Conservation (phyloP, 1,139 yeast species). For the Suhomyces ambrosiae region DNA sequence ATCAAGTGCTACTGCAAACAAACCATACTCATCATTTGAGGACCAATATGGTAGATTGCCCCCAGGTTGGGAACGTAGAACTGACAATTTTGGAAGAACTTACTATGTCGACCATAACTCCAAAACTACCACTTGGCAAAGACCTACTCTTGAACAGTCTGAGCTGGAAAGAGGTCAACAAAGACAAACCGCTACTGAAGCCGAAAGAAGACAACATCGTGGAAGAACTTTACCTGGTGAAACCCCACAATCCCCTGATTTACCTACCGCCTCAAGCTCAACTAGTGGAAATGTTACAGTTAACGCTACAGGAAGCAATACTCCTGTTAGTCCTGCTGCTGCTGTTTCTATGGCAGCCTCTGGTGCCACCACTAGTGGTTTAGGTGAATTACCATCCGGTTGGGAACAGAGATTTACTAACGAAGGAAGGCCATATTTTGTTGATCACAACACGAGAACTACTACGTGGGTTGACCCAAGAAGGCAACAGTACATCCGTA, state of each 20-base stretch:
- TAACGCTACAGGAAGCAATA: slow-evolving; percentile 46
- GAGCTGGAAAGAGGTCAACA: slow-evolving; percentile 67
- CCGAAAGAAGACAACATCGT: slow-evolving; percentile 88
- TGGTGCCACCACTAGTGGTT: slow-evolving; percentile 92
- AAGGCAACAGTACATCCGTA: slow-evolving; percentile 96
- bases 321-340: slow-evolving; percentile 63
- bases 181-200: slow-evolving; percentile 68
- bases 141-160: slow-evolving; percentile 78
- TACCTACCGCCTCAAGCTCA: slow-evolving; percentile 5
- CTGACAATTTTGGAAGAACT: slow-evolving; percentile 95
- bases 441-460: slow-evolving; percentile 96
- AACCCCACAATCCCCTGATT: slow-evolving; percentile 41
- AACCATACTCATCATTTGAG: slow-evolving; percentile 89
- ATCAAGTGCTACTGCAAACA: slow-evolving; percentile 26
- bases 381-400: slow-evolving; percentile 96
- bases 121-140: slow-evolving; percentile 96
- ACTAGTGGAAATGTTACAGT: slow-evolving; percentile 50
- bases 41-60: slow-evolving; percentile 96
- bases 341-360: slow-evolving; percentile 83
- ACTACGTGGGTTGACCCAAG: slow-evolving; percentile 99
- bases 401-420: slow-evolving; percentile 99
- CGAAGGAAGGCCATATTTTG: slow-evolving; percentile 97
- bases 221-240: slow-evolving; percentile 89
- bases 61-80: slow-evolving; percentile 98
- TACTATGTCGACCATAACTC: slow-evolving; percentile 98